A percentile compares a stretch with the other conserved stretches of the same genome.
Conservation (phyloP, 2,329 filamentous ascomycete genomes). For the Stagonosporopsis chrysanthemi region DNA sequence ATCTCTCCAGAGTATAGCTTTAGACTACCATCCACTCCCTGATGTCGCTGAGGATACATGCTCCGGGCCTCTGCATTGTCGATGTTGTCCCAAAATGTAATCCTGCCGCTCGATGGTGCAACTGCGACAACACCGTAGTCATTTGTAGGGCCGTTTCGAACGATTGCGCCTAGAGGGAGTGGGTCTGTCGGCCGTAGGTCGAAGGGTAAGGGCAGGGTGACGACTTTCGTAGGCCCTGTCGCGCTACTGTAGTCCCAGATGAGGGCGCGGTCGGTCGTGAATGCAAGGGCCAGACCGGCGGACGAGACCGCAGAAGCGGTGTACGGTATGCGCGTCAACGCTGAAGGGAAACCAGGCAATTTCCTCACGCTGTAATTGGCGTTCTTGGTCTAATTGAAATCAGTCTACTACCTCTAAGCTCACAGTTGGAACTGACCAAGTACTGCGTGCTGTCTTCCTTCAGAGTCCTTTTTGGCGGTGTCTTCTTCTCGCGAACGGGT, state of each 20-base stretch:
- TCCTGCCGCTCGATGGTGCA: constrained; percentile 81
- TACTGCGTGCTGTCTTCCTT: constrained; percentile 74
- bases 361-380: constrained; percentile 86
- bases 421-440: constrained; percentile 60
- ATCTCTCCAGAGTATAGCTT: constrained; percentile 80
- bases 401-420: constrained; percentile 11
- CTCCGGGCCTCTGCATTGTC: constrained; percentile 85
- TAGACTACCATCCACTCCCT: constrained; percentile 78
- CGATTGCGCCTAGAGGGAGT: constrained; percentile 81
- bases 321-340: constrained; percentile 69
- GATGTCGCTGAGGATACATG: constrained; percentile 81
- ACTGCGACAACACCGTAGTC: constrained; percentile 88
- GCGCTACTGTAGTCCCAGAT: constrained; percentile 84
- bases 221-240: constrained; percentile 72
- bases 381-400: constrained; percentile 72
- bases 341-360: constrained; percentile 81
- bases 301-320: constrained; percentile 61
- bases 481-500: constrained; percentile 52
- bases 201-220: constrained; percentile 80
- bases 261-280: constrained; percentile 83
- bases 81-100: constrained; percentile 95
- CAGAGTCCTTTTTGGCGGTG: constrained; percentile 57
- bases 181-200: constrained; percentile 72
- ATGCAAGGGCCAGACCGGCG: constrained; percentile 75
- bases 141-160: constrained; percentile 77